Percentiles rank a stretch among this genome's conserved stretches.
phyloP scores from a whole-genome alignment of 163 green algal species.

The Chlorella variabilis region DNA sequence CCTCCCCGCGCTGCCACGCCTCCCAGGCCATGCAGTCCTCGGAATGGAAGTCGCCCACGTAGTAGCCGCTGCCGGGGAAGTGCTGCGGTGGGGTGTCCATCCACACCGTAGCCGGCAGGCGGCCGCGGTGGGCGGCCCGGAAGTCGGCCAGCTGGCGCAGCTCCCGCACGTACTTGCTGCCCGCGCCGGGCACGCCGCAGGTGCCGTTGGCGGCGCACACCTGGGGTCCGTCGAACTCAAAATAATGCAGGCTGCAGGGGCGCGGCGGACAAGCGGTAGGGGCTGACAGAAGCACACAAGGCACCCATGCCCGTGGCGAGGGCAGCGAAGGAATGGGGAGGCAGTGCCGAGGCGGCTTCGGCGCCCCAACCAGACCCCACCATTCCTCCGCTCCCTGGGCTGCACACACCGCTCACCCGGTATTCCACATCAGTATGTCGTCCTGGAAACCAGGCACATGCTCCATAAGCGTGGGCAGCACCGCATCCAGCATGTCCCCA shows the following conservation, averaged over 20 bases:
- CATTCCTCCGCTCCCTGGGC: no score
- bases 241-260: not conserved
- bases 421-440: conserved; percentile 10
- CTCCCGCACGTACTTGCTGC: not conserved
- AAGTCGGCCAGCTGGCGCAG: not conserved
- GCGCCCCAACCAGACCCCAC: no score
- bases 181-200: not conserved
- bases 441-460: conserved; percentile 1
- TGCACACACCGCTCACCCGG: conserved; percentile 10
- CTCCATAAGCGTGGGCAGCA: not conserved
- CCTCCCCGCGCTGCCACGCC: not conserved
- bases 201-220: not conserved
- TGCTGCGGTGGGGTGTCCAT: not conserved
- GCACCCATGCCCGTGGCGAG: no score
- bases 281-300: not conserved
- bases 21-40: not conserved
- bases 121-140: not conserved
- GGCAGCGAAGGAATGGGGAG: no score
- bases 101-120: not conserved
- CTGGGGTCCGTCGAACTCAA: not conserved
- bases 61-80: not conserved
- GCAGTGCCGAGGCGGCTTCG: no score
- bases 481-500: not conserved
- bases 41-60: not conserved
- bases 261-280: not conserved